Percentiles rank a stretch among this genome's conserved stretches.
phyloP scores from a whole-genome alignment of 2,329 filamentous ascomycete species.

The Neofusicoccum kwambonambiense region DNA sequence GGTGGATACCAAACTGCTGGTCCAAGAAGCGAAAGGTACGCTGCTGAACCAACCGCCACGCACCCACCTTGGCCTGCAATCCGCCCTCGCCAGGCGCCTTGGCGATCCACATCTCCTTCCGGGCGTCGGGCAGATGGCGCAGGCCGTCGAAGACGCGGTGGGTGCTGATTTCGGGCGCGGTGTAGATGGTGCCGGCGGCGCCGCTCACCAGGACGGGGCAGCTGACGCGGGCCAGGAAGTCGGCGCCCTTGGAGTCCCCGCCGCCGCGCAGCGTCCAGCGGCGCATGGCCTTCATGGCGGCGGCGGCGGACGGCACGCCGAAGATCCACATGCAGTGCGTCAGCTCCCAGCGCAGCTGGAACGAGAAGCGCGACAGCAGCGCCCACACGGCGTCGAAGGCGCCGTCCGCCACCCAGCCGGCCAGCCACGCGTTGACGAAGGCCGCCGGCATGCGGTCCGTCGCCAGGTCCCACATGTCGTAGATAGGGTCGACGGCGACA shows the following conservation, averaged over 20 bases:
- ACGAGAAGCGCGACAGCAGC: background rate
- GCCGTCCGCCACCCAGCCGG: background rate
- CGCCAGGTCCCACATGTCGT: background rate
- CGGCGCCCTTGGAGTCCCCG: background rate
- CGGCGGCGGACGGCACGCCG: background rate
- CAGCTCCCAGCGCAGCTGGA: background rate
- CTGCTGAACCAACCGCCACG: background rate
- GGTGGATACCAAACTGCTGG: background rate
- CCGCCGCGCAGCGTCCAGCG: background rate
- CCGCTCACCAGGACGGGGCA: slow-evolving; percentile 49
- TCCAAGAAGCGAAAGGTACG: background rate
- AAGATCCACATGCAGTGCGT: background rate
- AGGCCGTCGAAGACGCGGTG: slow-evolving; percentile 23
- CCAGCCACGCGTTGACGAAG: background rate
- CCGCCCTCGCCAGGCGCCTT: background rate
- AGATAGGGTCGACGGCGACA: background rate
- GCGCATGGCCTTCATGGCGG: background rate
- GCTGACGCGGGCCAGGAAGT: slow-evolving; percentile 45
- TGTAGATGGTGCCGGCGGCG: slow-evolving; percentile 43
- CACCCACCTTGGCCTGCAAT: background rate
- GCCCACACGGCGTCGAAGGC: background rate
- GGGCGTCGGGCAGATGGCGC: background rate
- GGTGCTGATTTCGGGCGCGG: slow-evolving; percentile 44
- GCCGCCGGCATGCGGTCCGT: background rate
- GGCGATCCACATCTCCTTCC: background rate